Conservation (phyloP, 2,329 filamentous ascomycete genomes). For the Periconia sp. region DNA sequence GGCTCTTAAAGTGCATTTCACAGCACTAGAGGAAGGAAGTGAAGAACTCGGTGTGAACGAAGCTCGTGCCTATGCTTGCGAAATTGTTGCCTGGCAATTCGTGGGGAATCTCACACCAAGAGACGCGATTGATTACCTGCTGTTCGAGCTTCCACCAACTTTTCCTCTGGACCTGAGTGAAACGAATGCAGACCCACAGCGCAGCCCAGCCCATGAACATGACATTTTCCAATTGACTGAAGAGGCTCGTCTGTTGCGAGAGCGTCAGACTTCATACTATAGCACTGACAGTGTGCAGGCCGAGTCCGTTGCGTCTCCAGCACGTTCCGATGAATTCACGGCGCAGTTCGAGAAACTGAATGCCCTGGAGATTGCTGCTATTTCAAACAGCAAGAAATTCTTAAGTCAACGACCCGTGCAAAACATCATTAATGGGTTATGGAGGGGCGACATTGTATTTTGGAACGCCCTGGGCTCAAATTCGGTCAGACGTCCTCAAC, state of each 20-base stretch:
- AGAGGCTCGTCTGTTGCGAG: conserved; percentile 27
- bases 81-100: conserved; percentile 80
- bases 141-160: conserved; percentile 66
- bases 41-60: conserved; percentile 66
- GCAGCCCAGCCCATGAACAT: not conserved
- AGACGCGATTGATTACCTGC: conserved; percentile 73
- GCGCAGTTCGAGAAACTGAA: conserved; percentile 77
- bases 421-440: conserved; percentile 80
- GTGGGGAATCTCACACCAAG: conserved; percentile 69
- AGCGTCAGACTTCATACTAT: conserved; percentile 25
- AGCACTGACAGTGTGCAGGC: conserved; percentile 23
- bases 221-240: conserved; percentile 15
- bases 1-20: conserved; percentile 74
- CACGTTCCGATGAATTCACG: conserved; percentile 63
- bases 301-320: conserved; percentile 24
- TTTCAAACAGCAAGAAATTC: conserved; percentile 82
- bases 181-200: conserved; percentile 5
- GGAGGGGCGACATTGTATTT: conserved; percentile 80
- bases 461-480: conserved; percentile 78
- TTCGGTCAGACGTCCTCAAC: conserved; percentile 72
- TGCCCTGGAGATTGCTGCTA: conserved; percentile 81
- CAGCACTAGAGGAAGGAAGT: conserved; percentile 58
- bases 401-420: conserved; percentile 79
- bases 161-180: conserved; percentile 16
- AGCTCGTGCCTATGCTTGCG: conserved; percentile 71